These are phyloP conservation scores for Forsythia suspensa DNA, from an alignment of 257 asterid genomes.

Conservation along the genomic window DNA sequence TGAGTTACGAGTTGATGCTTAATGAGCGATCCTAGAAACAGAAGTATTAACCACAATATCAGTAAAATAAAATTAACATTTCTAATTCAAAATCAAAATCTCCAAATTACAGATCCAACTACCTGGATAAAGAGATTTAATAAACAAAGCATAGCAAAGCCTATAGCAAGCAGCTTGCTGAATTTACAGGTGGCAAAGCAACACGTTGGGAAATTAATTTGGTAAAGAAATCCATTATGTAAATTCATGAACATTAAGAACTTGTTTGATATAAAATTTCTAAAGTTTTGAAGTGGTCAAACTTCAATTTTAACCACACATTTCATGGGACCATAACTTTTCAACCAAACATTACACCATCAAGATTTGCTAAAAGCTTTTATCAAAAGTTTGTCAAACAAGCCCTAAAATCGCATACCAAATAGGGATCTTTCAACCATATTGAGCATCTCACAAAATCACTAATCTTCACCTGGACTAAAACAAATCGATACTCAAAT, in stretches of 20 bases:
- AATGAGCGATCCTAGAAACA: slow-evolving; percentile 78
- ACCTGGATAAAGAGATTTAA: not conserved
- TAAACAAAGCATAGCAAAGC: not conserved
- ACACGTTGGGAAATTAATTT: not conserved
- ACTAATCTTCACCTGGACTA: not conserved
- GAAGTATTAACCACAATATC: slow-evolving; percentile 15
- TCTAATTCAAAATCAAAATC: not conserved
- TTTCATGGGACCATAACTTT: too few relatives aligned
- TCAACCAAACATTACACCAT: too few relatives aligned
- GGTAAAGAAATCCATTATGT: not conserved
- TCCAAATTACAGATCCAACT: not conserved
- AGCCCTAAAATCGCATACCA: slow-evolving; percentile 1
- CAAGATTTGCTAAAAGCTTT: too few relatives aligned
- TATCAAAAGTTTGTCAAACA: too few relatives aligned
- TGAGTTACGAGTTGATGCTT: slow-evolving; percentile 93
- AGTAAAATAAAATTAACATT: not conserved
- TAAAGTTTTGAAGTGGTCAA: too few relatives aligned
- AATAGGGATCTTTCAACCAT: slow-evolving; percentile 12
- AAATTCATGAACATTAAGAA: not conserved
- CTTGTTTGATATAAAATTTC: too few relatives aligned
- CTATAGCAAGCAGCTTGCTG: slow-evolving; percentile 5
- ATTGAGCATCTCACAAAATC: slow-evolving; percentile 3
- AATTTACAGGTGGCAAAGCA: not conserved
- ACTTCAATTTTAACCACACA: too few relatives aligned
- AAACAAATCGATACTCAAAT: not conserved